These are phyloP conservation scores for Calonectria leucothoes DNA, from an alignment of 2,329 filamentous ascomycete genomes.

Conservation along the genomic window DNA sequence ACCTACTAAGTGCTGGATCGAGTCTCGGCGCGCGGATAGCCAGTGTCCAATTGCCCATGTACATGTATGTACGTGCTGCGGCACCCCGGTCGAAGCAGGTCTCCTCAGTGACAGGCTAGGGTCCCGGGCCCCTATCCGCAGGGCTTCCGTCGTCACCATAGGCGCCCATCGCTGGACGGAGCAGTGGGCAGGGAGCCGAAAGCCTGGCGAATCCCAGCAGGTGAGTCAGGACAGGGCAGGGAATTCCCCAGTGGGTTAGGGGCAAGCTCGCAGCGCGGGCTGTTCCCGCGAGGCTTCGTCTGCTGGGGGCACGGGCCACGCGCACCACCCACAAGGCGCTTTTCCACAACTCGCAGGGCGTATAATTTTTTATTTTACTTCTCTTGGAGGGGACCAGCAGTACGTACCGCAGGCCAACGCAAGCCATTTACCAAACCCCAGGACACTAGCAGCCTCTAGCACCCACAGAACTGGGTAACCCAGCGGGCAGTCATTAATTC, in stretches of 20 bases:
- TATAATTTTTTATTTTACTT: background rate
- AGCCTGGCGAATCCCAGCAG: background rate
- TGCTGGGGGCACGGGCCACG: background rate
- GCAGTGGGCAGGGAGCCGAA: background rate
- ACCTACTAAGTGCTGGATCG: background rate
- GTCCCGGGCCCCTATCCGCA: constrained; percentile 6
- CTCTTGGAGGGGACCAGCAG: background rate
- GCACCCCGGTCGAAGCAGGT: constrained; percentile 14
- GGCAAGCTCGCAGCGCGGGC: constrained; percentile 9
- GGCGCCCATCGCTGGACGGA: background rate
- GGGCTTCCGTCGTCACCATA: background rate
- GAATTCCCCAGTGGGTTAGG: constrained; percentile 10
- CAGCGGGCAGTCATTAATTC: background rate
- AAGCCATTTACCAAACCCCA: constrained; percentile 6
- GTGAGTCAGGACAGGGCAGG: background rate
- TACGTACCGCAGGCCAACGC: background rate
- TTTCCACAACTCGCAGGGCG: constrained; percentile 15
- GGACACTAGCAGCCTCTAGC: background rate
- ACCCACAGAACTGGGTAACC: background rate
- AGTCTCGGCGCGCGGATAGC: constrained; percentile 1
- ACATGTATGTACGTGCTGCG: background rate
- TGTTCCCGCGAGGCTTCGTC: constrained; percentile 12
- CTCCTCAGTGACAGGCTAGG: constrained; percentile 8
- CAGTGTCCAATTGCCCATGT: constrained; percentile 4
- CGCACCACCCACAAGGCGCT: constrained; percentile 5